These are phyloP conservation scores for Peterozyma toletana DNA, from an alignment of 805 yeast genomes.

Conservation along the genomic window DNA sequence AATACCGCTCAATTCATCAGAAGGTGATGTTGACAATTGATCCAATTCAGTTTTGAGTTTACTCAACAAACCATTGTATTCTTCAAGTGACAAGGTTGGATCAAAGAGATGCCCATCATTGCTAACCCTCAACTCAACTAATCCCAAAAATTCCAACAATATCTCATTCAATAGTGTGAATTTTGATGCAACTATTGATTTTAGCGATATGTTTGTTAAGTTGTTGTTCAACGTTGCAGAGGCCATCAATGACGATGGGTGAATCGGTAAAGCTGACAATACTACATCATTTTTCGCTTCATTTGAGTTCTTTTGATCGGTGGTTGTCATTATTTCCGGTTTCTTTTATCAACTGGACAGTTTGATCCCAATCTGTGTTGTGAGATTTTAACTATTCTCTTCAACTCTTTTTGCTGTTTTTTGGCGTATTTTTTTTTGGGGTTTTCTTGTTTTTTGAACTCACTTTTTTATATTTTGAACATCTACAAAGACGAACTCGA, in stretches of 20 bases:
- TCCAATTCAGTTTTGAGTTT: neutral
- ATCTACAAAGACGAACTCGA: neutral
- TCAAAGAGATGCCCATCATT: neutral
- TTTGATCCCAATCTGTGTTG: no score
- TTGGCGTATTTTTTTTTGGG: neutral
- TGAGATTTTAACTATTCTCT: neutral
- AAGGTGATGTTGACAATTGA: neutral
- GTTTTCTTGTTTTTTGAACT: neutral
- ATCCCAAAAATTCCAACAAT: slow-evolving; percentile 12
- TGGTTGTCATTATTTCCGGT: neutral
- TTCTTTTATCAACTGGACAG: neutral
- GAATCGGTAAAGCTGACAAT: neutral
- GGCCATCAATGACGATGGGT: slow-evolving; percentile 10
- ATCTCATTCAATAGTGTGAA: slow-evolving; percentile 24
- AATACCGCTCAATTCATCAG: neutral
- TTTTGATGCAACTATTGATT: slow-evolving; percentile 25
- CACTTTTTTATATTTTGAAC: neutral
- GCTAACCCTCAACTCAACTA: neutral
- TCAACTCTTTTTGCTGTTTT: neutral
- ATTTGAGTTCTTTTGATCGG: neutral
- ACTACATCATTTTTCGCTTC: neutral
- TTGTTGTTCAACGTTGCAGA: slow-evolving; percentile 7
- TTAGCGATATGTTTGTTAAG: slow-evolving; percentile 18
- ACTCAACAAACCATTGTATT: neutral
- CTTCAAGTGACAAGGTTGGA: neutral